phyloP scores from a whole-genome alignment of 1,284 basidiomycete genomes.

The Puccinia triticina region DNA sequence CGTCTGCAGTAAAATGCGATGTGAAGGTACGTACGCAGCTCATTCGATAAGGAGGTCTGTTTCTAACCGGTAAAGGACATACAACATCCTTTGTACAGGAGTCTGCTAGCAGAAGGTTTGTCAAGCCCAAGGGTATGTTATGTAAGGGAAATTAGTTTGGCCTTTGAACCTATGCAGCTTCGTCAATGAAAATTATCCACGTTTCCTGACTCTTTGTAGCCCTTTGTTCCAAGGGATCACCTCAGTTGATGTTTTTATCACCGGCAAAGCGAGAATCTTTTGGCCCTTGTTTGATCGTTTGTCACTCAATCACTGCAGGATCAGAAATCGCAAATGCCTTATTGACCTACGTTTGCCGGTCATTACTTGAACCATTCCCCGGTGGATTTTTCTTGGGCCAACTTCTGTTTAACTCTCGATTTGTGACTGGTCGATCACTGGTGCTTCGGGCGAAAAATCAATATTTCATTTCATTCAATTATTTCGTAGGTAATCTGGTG shows the following conservation, averaged over 20 bases:
- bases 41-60: not conserved
- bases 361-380: not conserved
- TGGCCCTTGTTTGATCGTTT: too few relatives aligned
- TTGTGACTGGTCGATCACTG: not conserved
- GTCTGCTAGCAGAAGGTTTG: not conserved
- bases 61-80: not conserved
- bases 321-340: not conserved
- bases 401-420: not conserved
- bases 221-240: not conserved
- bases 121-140: not conserved
- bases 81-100: not conserved
- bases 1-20: not conserved
- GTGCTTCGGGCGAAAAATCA: not conserved
- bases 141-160: not conserved
- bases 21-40: not conserved
- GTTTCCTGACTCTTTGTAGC: not conserved
- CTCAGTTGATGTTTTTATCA: not conserved
- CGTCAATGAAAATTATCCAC: not conserved
- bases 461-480: not conserved
- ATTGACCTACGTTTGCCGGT: not conserved
- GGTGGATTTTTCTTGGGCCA: not conserved
- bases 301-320: not conserved
- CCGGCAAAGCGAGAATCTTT: not conserved
- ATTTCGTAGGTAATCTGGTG: slow-evolving; percentile 2
- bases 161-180: not conserved